These are phyloP conservation scores for Cutaneotrichosporon sp. DNA, from an alignment of 1,284 basidiomycete species.

Conservation along the genomic window DNA sequence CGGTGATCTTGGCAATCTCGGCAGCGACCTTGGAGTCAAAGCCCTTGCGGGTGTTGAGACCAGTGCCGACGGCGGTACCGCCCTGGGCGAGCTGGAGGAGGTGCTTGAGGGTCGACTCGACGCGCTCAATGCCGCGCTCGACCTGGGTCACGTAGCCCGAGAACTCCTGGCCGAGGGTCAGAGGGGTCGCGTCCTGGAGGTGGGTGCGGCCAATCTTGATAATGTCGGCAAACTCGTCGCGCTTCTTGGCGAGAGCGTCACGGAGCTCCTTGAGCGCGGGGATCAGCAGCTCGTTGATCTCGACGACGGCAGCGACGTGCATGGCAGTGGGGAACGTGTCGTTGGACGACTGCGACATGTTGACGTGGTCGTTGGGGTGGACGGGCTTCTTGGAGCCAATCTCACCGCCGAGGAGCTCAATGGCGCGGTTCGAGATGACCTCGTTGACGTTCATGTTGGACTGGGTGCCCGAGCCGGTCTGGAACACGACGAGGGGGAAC, in stretches of 20 bases:
- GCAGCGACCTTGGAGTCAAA: slow-evolving; percentile 92
- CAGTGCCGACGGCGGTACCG: slow-evolving; percentile 97
- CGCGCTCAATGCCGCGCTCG: slow-evolving; percentile 80
- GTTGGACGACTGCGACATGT: slow-evolving; percentile 98
- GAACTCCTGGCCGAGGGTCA: slow-evolving; percentile 98
- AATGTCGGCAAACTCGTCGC: slow-evolving; percentile 75
- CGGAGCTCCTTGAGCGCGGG: slow-evolving; percentile 81
- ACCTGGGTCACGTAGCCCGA: slow-evolving; percentile 96
- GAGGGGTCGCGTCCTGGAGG: slow-evolving; percentile 93
- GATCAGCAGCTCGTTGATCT: slow-evolving; percentile 73
- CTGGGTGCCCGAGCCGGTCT: slow-evolving; percentile 98
- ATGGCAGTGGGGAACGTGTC: slow-evolving; percentile 99
- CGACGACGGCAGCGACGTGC: slow-evolving; percentile 94
- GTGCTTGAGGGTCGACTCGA: slow-evolving; percentile 77
- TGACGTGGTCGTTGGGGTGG: slow-evolving; percentile 99
- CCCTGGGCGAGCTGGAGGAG: slow-evolving; percentile 91
- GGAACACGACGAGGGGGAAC: slow-evolving; percentile 98
- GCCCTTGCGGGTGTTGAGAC: slow-evolving; percentile 92
- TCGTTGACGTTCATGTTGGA: slow-evolving; percentile 99
- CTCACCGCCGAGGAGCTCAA: slow-evolving; percentile 92
- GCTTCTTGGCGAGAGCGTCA: slow-evolving; percentile 76
- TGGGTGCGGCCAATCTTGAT: slow-evolving; percentile 99
- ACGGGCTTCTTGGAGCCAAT: slow-evolving; percentile 95
- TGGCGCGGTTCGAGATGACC: slow-evolving; percentile 98
- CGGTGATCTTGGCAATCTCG: slow-evolving; percentile 88